Evolutionary conservation across 2,329 filamentous ascomycete genomes (phyloP), one percentile per base, ranked within the genome.

Genomic region (Neocucurbitaria cava): DNA sequence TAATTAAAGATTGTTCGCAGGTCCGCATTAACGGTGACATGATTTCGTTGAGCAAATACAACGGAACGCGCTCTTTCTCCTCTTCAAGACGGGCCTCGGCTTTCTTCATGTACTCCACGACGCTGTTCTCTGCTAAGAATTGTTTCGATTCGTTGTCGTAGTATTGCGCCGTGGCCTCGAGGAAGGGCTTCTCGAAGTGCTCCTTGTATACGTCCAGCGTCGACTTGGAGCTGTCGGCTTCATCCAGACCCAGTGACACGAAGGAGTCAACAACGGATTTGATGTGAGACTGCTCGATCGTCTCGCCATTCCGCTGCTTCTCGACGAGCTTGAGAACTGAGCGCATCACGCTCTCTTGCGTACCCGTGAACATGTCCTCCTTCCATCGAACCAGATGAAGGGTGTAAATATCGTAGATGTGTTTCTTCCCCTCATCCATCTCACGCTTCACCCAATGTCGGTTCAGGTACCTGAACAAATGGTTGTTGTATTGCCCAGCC

Each of bases 81-180:
- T 99, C 95, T 7, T 91, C 87, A 56, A 99, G 79, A 28, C 95
- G 88, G 38, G 87, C 79, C 78, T 98, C 94, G 0, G 95, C 96
- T 84, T 99, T 99, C 83, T 98, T 98, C 95, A 99, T 98, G 79
- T 98, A 99, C 73, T 99, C 95, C 30, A 99, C 93, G 3, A 99
- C 92, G 60, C 90, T 96, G 75, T 99, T 99, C 76, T 98, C 94
- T 10, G 92, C 91, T 30, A 99, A 87, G 72, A 99, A 99, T 60
- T 92, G 89, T 68, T 92, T 91, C 18, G 95, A 98, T 76, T 99
- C 96, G 41, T 89, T 88, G 66, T 92, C 84, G 76, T 99, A 99
- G 79, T 96, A 99, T 26, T 83, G 79, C 66, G 85, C 87, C 9
- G 95, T 99, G 3, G 92, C 91, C 5, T 84, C 83, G 47, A 99